A percentile compares a stretch with the other conserved stretches of the same genome.
phyloP scores from a whole-genome alignment of 2,329 filamentous ascomycete genomes.

The Cytospora schulzeri region DNA sequence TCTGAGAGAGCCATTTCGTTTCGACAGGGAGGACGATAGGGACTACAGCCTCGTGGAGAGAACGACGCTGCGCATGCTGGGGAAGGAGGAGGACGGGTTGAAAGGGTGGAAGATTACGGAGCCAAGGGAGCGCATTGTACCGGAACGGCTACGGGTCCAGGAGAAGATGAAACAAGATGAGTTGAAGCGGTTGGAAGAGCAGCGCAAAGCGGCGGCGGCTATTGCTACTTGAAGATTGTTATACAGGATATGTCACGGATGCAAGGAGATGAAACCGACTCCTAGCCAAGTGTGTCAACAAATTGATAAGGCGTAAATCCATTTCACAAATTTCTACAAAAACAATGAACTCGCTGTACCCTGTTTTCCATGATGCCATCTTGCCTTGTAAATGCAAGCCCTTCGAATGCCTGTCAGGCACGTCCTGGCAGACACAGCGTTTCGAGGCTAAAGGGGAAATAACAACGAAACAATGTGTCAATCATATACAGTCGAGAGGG shows the following conservation, averaged over 20 bases:
- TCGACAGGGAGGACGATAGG: slow-evolving; percentile 46
- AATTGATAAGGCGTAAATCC: background rate
- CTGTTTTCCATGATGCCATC: slow-evolving; percentile 7
- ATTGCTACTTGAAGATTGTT: slow-evolving; percentile 5
- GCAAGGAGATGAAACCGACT: background rate
- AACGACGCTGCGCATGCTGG: slow-evolving; percentile 54
- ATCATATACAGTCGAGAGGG: slow-evolving; percentile 8
- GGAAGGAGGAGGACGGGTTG: slow-evolving; percentile 45
- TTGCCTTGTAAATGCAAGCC: slow-evolving; percentile 21
- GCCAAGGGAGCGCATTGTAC: slow-evolving; percentile 53
- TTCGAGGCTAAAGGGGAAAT: background rate
- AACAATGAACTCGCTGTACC: background rate
- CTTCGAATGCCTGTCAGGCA: background rate
- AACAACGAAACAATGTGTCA: background rate
- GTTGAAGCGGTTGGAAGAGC: slow-evolving; percentile 45
- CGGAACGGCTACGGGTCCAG: slow-evolving; percentile 50
- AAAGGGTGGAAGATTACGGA: slow-evolving; percentile 54
- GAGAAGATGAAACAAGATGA: slow-evolving; percentile 54
- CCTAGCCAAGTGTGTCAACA: background rate
- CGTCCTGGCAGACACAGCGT: background rate
- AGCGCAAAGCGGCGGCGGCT: slow-evolving; percentile 9
- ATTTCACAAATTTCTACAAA: background rate
- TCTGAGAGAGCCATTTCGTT: slow-evolving; percentile 53
- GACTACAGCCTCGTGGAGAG: slow-evolving; percentile 58
- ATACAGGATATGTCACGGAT: background rate